Evolutionary conservation across 1,284 basidiomycete species (phyloP), one percentile per base, ranked within the genome.

Genomic region (Papiliotrema laurentii): DNA sequence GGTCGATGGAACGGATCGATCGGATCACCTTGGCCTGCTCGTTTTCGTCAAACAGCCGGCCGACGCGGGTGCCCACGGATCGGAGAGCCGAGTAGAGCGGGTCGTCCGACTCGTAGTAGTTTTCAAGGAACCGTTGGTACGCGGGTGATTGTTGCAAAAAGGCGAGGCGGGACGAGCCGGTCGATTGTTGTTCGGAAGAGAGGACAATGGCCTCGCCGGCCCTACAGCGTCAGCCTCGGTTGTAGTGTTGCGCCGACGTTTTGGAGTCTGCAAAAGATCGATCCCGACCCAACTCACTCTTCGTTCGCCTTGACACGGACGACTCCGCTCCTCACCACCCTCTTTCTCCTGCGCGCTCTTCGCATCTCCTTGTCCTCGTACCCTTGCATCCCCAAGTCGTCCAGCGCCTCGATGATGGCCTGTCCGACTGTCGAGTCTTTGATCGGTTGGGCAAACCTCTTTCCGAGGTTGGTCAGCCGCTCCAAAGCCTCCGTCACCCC

Each of bases 391-490:
- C 63, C 90, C 87, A 5, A 89, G 69, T 97, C 93, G 63, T 98
- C 93, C 40, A 98, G 80, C 6, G 92, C 90, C 61, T 98, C 94
- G 22, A 90, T 83, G 24, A 98, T 78, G 0, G 86, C 79, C 76
- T 96, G 96, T 78, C 98, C 98, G 1, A 92, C 90, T 33, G 85
- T 85, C 1, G 93, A 98, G 57, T 97, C 92, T 30, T 94, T 85
- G 58, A 99, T 86, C 13, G 93, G 92, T 60, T 90, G 88, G 18
- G 47, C 21, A 26, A 49, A 49, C 25, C 2, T 91, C 94, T 6
- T 89, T 86, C 47, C 84, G 82, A 52, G 84, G 83, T 27, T 69
- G 66, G 46, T 91, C 87, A 19, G 78, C 81, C 18, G 87, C 87
- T 47, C 92, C 82, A 94, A 86, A 82, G 69, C 69, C 51, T 60